These are phyloP conservation scores for Geotrichum macrosporum DNA, from an alignment of 1,139 yeast species.

Conservation along the genomic window DNA sequence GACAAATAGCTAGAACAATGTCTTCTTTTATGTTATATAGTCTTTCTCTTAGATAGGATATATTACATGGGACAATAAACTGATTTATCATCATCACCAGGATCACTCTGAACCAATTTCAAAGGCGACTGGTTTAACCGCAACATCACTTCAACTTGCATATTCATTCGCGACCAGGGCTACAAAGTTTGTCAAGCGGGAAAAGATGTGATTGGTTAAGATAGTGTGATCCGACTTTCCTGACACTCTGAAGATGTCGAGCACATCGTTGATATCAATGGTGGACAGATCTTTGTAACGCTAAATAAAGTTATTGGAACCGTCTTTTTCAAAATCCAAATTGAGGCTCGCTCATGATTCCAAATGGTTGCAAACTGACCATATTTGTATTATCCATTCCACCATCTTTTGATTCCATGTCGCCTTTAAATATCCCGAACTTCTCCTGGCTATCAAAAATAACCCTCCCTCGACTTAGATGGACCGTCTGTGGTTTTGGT, in stretches of 20 bases:
- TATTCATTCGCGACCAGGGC: slow-evolving; percentile 88
- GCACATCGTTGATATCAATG: slow-evolving; percentile 86
- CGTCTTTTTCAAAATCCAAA: slow-evolving; percentile 93
- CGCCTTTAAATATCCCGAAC: slow-evolving; percentile 86
- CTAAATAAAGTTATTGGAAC: slow-evolving; percentile 93
- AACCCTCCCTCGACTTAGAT: slow-evolving; percentile 82
- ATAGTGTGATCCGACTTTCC: slow-evolving; percentile 95
- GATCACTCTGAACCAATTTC: too few relatives aligned
- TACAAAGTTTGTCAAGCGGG: slow-evolving; percentile 96
- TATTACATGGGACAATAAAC: too few relatives aligned
- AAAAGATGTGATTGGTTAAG: slow-evolving; percentile 90
- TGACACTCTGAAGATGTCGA: slow-evolving; percentile 99
- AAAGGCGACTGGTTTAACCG: slow-evolving; percentile 94
- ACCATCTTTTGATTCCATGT: slow-evolving; percentile 91
- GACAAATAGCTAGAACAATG: too few relatives aligned
- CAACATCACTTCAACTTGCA: slow-evolving; percentile 86
- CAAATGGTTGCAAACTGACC: slow-evolving; percentile 93
- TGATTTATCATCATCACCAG: too few relatives aligned
- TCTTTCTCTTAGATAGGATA: too few relatives aligned
- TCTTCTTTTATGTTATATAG: too few relatives aligned
- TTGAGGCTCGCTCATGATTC: slow-evolving; percentile 97
- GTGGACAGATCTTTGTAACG: slow-evolving; percentile 81
- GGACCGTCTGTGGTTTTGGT: slow-evolving; percentile 92
- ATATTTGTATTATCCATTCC: slow-evolving; percentile 94
- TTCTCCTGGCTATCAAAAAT: slow-evolving; percentile 78